phyloP scores from a whole-genome alignment of 1,139 yeast genomes.

The Blastobotrys apis region DNA sequence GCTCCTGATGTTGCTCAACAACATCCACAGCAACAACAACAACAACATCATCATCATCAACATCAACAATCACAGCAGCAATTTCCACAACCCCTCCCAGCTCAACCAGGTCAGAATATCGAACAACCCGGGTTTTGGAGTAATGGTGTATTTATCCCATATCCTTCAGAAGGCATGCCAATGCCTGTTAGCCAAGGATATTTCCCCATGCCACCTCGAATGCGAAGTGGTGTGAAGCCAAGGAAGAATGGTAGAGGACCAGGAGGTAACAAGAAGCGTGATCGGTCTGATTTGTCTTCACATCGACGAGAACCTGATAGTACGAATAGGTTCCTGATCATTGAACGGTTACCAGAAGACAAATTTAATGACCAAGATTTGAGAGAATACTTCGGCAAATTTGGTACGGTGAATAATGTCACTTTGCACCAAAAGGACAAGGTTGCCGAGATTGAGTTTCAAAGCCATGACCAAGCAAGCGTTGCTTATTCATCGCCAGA shows the following conservation, averaged over 20 bases:
- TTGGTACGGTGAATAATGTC: conserved; percentile 40
- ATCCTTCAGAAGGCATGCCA: conserved; percentile 22
- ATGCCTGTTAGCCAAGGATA: conserved; percentile 25
- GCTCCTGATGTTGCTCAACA: conserved; percentile 7
- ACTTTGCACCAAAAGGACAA: conserved; percentile 28
- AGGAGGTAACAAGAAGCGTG: conserved; percentile 8
- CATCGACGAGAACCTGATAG: conserved; percentile 23
- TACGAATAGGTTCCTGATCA: conserved; percentile 32
- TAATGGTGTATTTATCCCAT: conserved; percentile 28
- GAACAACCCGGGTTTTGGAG: conserved; percentile 23
- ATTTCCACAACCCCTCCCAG: not conserved
- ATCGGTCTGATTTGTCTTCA: conserved; percentile 20
- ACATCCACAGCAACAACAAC: conserved; percentile 1
- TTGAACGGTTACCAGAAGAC: conserved; percentile 44
- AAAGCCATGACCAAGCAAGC: conserved; percentile 39
- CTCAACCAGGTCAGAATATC: conserved; percentile 1
- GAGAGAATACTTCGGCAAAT: conserved; percentile 38
- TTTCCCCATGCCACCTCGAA: conserved; percentile 16
- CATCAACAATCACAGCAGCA: conserved; percentile 3
- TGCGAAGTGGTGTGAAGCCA: not conserved
- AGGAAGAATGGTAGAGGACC: too few relatives aligned
- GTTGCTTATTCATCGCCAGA: conserved; percentile 44
- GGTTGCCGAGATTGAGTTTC: conserved; percentile 40
- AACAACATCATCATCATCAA: conserved; percentile 8
- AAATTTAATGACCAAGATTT: conserved; percentile 37